Evolutionary conservation across 495 filamentous ascomycete genomes (phyloP), one percentile per base, ranked within the genome.

Genomic region (Apodospora peruviana): DNA sequence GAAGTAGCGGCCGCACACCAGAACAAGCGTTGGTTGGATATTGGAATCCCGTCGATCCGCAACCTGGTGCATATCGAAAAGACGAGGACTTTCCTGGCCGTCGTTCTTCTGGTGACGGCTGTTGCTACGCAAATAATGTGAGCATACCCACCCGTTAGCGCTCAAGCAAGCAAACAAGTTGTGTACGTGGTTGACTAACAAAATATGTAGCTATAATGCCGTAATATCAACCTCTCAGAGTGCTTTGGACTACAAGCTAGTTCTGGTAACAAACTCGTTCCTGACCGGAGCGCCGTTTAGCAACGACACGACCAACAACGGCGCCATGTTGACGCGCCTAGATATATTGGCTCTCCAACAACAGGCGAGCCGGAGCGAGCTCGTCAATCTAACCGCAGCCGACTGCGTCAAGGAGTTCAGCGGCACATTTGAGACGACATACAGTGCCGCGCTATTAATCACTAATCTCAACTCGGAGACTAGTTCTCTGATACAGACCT

Each of bases 1-100:
- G 77, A 81, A 56, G 57, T 81, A n/a, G 53, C 67, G 35, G 56
- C 55, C 21, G 77, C 77, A 10, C 78, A 80, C 51, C 37, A 45
- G 11, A 62, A 54, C 35, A 61, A 56, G 49, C 60, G 41, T n/a
- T 79, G 75, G 76, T 53, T 81, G 47, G 72, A 81, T 59, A 78
- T 79, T 35, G 77, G 77, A 10, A 57, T 77, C 24, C 74, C 71
- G 17, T 78, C 74, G 18, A 40, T 77, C 19, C 63, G 73, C 11
- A 80, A 80, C 56, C 58, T 80, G 1, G 27, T 41, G 11, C 50
- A 61, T 23, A 67, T 81, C 42, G 63, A 64, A 14, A 55, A 50
- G 37, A 57, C 57, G 14, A 50, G 74, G 50, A 62, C 62, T 19
- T 22, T 62, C 3, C 37, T 78, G 43, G 72, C 66, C 36, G 45